A percentile compares a stretch with the other conserved stretches of the same genome.
Conservation (phyloP, 176 grass and related monocot genomes). For the Lolium multiflorum region DNA sequence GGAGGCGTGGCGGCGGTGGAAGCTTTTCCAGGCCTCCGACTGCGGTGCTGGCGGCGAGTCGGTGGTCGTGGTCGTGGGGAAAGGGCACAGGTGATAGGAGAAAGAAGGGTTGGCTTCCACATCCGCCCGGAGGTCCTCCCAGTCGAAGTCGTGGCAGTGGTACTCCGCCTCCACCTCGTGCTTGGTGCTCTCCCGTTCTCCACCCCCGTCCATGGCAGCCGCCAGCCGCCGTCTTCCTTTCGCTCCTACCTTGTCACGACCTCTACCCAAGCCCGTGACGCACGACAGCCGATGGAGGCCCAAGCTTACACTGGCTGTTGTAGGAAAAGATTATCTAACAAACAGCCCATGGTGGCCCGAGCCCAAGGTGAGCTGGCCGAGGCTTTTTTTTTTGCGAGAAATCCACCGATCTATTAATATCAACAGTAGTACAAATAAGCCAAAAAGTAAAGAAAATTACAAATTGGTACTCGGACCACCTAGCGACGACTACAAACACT, state of each 20-base stretch:
- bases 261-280: no score
- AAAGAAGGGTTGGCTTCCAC: conserved; percentile 71
- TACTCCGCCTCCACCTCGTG: conserved; percentile 66
- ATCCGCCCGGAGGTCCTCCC: conserved; percentile 72
- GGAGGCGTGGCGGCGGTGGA: conserved; percentile 79
- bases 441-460: no score
- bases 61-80: conserved; percentile 16
- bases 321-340: no score
- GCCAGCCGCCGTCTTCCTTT: not conserved
- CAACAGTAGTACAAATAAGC: fast-evolving
- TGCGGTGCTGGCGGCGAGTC: not conserved
- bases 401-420: no score
- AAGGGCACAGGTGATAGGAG: conserved; percentile 67
- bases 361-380: no score
- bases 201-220: conserved; percentile 15
- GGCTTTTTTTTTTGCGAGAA: no score
- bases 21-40: conserved; percentile 80
- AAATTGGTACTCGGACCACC: no score
- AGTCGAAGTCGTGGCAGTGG: conserved; percentile 78
- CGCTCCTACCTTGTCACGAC: no score
- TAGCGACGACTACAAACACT: no score
- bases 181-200: conserved; percentile 9
- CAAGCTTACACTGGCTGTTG: no score
- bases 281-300: no score
- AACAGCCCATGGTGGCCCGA: no score